Evolutionary conservation across 2,329 filamentous ascomycete genomes (phyloP), one percentile per base, ranked within the genome.

Genomic region (Penicillium sp.): DNA sequence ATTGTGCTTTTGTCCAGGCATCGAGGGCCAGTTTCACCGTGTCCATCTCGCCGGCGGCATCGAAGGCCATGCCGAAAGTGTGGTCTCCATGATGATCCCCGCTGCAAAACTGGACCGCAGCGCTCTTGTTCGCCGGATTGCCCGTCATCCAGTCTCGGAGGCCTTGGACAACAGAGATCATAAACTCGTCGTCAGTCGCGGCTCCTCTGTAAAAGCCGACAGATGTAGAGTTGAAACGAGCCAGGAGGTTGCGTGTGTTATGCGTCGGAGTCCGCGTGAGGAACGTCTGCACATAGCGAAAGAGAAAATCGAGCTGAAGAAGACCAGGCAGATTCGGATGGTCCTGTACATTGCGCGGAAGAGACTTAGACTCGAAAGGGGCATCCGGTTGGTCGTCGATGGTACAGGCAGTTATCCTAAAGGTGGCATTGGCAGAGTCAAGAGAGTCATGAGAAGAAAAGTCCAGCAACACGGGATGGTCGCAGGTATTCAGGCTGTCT

Each of bases 171-270:
- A 50, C 38, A 3, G 50, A 58, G 7, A 26, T 23, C 7, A 56
- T 44, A 5, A 55, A 26, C 1, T 44, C 15, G 13, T 50, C 48
- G 13, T 41, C 50, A 44, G 50, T 48, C 11, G 48, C 15, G 1
- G 11, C 31, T 3, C 60, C 60, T 9, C 55, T 54, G 45, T 58
- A 58, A 4, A 62, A 45, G n/a, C 60, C 60, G 19, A 62, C 55
- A 7, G 35, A 47, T 7, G 44, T 49, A 7, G 30, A 30, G 5
- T 62, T 58, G 7, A 58, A 21, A 9, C 31, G 38, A 21, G 30
- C 44, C 29, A 58, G 21, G 7, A 62, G 44, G 13, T 49, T 58
- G n/a, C 11, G 31, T 13, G 44, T 54, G 23, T 50, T 50, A 6
- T 26, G 23, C 2, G 26, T 44, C 21, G 31, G 19, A 15, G 15